A percentile compares a stretch with the other conserved stretches of the same genome.
phyloP scores from a whole-genome alignment of 2,329 filamentous ascomycete species.

The Coniochaeta ligniaria region DNA sequence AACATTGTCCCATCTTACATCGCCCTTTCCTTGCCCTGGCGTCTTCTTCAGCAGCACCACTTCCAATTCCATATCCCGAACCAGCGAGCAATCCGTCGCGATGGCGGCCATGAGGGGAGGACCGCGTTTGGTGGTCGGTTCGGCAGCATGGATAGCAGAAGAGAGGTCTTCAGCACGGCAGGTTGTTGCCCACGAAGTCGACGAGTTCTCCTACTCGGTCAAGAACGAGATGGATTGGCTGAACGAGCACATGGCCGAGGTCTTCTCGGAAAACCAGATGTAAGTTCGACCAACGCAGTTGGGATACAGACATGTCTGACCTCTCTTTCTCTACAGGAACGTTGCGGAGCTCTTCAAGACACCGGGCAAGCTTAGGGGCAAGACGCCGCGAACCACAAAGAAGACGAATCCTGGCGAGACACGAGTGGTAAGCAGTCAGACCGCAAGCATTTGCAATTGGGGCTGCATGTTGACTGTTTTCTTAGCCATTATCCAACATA shows the following conservation, averaged over 20 bases:
- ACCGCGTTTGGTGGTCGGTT: conserved; percentile 66
- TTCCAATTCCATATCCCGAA: neutral
- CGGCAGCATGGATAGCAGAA: conserved; percentile 74
- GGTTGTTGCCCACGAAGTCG: conserved; percentile 73
- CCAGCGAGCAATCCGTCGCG: neutral
- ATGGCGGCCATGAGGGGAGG: conserved; percentile 36
- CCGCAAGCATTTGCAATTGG: neutral
- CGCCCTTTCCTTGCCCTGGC: neutral
- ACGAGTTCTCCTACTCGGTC: conserved; percentile 89
- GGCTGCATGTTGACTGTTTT: neutral
- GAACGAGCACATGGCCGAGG: conserved; percentile 95
- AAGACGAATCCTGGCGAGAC: conserved; percentile 51
- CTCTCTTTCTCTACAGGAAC: conserved; percentile 51
- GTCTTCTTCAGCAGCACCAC: neutral
- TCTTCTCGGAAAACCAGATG: conserved; percentile 83
- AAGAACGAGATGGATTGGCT: conserved; percentile 96
- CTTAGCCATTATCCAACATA: conserved; percentile 53
- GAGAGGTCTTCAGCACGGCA: conserved; percentile 74
- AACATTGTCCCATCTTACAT: neutral
- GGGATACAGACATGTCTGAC: conserved; percentile 17
- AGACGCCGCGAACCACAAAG: conserved; percentile 66
- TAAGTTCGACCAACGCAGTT: conserved; percentile 39
- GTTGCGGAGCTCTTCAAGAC: conserved; percentile 96
- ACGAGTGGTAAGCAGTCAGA: conserved; percentile 50
- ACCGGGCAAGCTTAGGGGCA: conserved; percentile 73